Evolutionary conservation across 2,329 filamentous ascomycete genomes (phyloP).

Genomic region (Diaporthe sp.): DNA sequence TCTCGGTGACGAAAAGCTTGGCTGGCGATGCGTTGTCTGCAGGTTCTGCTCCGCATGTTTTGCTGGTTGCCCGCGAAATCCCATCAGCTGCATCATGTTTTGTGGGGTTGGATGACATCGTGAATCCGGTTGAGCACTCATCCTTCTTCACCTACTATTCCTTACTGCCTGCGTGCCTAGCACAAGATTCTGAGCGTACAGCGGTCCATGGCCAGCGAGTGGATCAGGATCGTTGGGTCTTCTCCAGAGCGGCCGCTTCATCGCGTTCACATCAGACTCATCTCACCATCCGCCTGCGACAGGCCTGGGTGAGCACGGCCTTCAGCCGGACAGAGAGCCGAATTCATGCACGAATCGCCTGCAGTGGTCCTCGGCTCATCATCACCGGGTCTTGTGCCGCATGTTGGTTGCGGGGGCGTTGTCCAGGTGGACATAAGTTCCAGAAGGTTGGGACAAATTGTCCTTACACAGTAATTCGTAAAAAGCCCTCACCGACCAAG

Average conservation of each 20-base stretch:
- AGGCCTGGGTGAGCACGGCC: constrained; percentile 10
- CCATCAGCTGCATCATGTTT: constrained; percentile 2
- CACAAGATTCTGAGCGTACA: neutral
- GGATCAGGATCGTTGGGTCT: neutral
- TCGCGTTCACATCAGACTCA: constrained; percentile 19
- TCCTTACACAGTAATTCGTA: neutral
- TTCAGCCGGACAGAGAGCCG: neutral
- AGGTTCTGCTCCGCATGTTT: constrained; percentile 3
- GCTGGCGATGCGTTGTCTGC: constrained; percentile 26
- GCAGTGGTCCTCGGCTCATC: neutral
- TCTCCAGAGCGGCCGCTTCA: constrained; percentile 20
- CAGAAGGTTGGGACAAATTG: constrained; percentile 13
- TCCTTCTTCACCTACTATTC: neutral
- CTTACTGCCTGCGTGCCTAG: neutral
- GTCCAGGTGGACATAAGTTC: neutral
- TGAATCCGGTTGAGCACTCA: neutral
- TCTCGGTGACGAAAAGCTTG: constrained; percentile 23
- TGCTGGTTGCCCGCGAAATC: constrained; percentile 4
- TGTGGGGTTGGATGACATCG: constrained; percentile 20
- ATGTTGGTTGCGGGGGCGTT: constrained; percentile 3
- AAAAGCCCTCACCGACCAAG: neutral
- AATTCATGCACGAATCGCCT: neutral
- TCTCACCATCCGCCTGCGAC: constrained; percentile 13
- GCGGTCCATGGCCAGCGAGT: neutral
- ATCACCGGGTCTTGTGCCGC: neutral